Conservation (phyloP, 768 basidiomycete genomes). For the Russula dissimulans region DNA sequence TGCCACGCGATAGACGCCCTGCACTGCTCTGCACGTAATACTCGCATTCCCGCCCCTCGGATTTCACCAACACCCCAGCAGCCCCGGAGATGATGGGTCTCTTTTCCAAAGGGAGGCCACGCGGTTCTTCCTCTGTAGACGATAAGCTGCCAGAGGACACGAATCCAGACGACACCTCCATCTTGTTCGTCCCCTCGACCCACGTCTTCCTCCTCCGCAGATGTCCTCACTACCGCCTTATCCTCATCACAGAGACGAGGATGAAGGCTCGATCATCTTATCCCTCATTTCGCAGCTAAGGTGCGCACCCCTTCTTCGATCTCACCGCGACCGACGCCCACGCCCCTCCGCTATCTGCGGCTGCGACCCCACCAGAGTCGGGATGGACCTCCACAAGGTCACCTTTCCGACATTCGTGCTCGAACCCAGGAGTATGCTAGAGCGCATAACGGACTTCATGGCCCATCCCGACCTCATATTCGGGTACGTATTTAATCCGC, state of each 20-base stretch:
- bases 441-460: constrained; percentile 99
- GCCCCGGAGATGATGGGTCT: constrained; percentile 60
- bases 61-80: background rate
- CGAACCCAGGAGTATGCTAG: constrained; percentile 94
- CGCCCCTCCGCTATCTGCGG: background rate
- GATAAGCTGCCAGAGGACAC: constrained; percentile 73
- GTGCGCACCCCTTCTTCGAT: constrained; percentile 31
- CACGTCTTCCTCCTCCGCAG: constrained; percentile 4
- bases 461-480: constrained; percentile 96
- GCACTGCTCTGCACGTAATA: too few species aligned
- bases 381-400: constrained; percentile 94
- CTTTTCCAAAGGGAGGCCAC: constrained; percentile 58
- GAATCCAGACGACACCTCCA: constrained; percentile 82
- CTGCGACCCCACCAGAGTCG: constrained; percentile 48
- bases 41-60: background rate
- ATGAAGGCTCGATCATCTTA: constrained; percentile 85
- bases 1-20: too few species aligned
- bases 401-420: constrained; percentile 93
- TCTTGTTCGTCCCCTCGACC: constrained; percentile 51
- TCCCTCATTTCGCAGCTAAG: constrained; percentile 84
- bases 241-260: constrained; percentile 58
- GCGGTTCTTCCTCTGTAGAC: constrained; percentile 47
- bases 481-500: constrained; percentile 48
- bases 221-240: constrained; percentile 23
- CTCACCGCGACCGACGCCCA: background rate